These are phyloP conservation scores for Dactylellina parvicollis DNA, from an alignment of 2,329 filamentous ascomycete genomes.

Conservation along the genomic window DNA sequence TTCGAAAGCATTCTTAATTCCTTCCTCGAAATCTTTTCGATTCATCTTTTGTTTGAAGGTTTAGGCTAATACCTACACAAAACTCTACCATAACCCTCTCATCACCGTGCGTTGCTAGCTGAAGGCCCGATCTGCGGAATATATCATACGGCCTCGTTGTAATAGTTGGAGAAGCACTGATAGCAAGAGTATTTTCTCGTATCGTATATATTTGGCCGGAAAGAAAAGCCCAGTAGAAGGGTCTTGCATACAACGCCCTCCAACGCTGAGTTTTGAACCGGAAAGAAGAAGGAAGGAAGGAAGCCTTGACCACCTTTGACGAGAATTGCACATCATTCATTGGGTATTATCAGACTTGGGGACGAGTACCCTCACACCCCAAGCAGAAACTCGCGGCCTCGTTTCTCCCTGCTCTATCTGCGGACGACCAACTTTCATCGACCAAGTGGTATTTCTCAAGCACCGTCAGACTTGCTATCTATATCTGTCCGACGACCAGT, in stretches of 20 bases:
- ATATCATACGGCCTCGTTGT: slow-evolving; percentile 40
- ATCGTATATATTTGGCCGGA: background rate
- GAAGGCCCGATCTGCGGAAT: slow-evolving; percentile 27
- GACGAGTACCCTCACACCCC: slow-evolving; percentile 32
- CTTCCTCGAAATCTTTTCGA: slow-evolving; percentile 15
- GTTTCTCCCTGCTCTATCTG: slow-evolving; percentile 25
- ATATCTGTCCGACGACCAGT: slow-evolving; percentile 14
- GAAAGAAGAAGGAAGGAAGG: no score
- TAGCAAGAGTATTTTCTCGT: background rate
- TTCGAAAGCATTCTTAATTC: slow-evolving; percentile 3
- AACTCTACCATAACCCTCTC: slow-evolving; percentile 27
- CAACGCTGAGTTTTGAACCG: background rate
- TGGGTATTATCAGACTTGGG: slow-evolving; percentile 20
- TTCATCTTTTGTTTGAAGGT: slow-evolving; percentile 8
- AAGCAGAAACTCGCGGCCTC: slow-evolving; percentile 35
- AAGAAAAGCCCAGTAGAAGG: background rate
- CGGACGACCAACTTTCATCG: slow-evolving; percentile 19
- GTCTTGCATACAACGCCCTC: slow-evolving; percentile 13
- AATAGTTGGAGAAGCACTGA: slow-evolving; percentile 20
- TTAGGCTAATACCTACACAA: slow-evolving; percentile 47
- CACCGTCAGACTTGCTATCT: slow-evolving; percentile 7
- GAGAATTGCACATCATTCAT: slow-evolving; percentile 29
- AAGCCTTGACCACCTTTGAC: slow-evolving; percentile 11
- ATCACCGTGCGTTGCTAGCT: slow-evolving; percentile 41
- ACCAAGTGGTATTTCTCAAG: slow-evolving; percentile 13